Evolutionary conservation across 1,284 basidiomycete genomes (phyloP).

Genomic region (Meripilus lineatus): DNA sequence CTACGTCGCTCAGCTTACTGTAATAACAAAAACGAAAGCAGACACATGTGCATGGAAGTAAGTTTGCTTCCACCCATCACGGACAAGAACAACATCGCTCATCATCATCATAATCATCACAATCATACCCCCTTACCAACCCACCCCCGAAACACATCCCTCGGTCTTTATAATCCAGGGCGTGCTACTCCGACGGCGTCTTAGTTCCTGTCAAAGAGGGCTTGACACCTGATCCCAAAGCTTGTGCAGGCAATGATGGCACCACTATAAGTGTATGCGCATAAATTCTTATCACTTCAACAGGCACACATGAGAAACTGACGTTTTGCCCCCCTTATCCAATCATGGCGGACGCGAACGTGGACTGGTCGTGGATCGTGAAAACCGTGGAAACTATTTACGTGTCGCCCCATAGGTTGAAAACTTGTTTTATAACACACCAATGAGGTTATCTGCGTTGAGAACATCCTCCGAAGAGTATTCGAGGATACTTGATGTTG

Average conservation of each 20-base stretch:
- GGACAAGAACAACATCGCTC: no score
- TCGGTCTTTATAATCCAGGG: no score
- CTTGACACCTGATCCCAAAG: slow-evolving; percentile 70
- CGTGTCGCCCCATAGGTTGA: slow-evolving; percentile 88
- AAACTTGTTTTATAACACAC: slow-evolving; percentile 94
- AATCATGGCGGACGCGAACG: no score
- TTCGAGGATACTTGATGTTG: slow-evolving; percentile 84
- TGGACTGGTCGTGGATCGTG: no score
- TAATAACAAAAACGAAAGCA: slow-evolving; percentile 82
- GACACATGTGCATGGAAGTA: slow-evolving; percentile 91
- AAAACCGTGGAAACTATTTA: no score
- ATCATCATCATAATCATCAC: no score
- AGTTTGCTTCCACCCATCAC: no score
- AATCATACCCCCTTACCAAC: no score
- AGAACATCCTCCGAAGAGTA: slow-evolving; percentile 91
- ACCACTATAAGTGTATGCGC: slow-evolving; percentile 78
- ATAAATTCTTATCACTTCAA: not conserved
- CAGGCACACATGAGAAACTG: no score
- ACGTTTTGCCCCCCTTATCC: no score
- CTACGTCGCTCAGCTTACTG: slow-evolving; percentile 86
- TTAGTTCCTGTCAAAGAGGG: slow-evolving; percentile 69
- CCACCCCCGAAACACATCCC: no score
- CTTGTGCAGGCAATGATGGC: slow-evolving; percentile 93
- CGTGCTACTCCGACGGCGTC: slow-evolving; percentile 73
- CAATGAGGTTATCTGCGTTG: slow-evolving; percentile 83